These are phyloP conservation scores for Macadamia tetraphylla DNA, from an alignment of 164 flowering plant genomes.

Conservation along the genomic window DNA sequence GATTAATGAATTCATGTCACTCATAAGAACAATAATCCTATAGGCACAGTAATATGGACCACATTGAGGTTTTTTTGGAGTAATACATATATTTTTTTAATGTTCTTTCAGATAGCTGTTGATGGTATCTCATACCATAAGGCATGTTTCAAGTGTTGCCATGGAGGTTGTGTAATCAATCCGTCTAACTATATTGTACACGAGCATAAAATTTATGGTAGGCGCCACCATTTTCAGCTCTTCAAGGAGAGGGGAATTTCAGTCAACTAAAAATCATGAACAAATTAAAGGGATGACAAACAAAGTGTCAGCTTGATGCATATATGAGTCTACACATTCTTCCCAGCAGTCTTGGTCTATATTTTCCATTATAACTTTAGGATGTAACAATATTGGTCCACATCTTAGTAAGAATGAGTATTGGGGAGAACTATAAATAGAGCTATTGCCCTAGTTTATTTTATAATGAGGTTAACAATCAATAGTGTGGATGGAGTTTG, in stretches of 20 bases:
- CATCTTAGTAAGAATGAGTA: conserved; percentile 4
- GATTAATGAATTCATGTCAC: too few species aligned
- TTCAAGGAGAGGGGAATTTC: conserved; percentile 84
- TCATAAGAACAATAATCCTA: too few species aligned
- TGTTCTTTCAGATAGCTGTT: conserved; percentile 56
- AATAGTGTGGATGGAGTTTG: conserved; percentile 10
- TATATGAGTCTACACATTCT: background rate
- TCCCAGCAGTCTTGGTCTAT: background rate
- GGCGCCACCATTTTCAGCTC: conserved; percentile 77
- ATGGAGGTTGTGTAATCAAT: conserved; percentile 81
- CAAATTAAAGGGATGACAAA: conserved; percentile 34
- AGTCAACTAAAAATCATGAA: conserved; percentile 64
- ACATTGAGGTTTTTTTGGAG: background rate
- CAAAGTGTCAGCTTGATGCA: conserved; percentile 16
- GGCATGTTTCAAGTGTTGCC: conserved; percentile 77
- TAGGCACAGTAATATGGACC: too few species aligned
- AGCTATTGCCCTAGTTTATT: conserved; percentile 6
- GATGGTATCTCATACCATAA: conserved; percentile 81
- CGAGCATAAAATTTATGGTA: conserved; percentile 69
- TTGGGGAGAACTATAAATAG: conserved; percentile 12
- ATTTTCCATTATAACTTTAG: conserved; percentile 5
- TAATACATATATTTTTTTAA: background rate
- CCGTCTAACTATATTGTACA: conserved; percentile 83
- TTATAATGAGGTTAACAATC: conserved; percentile 5
- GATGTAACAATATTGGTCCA: conserved; percentile 1